Evolutionary conservation across 2,329 filamentous ascomycete species (phyloP).

Genomic region (Cytospora leucostoma): DNA sequence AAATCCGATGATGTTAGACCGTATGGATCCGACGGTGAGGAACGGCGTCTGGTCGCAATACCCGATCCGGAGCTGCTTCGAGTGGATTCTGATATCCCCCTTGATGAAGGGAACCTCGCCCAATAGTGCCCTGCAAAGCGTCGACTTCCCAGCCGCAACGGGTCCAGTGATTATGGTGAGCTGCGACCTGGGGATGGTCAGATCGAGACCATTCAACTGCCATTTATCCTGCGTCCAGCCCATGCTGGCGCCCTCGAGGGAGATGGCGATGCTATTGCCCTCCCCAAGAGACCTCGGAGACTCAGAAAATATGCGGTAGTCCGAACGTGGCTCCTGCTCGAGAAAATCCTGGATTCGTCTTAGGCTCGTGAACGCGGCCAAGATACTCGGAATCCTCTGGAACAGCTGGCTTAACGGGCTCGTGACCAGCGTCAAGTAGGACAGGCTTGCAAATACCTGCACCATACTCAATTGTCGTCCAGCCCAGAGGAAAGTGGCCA

Average conservation of each 20-base stretch:
- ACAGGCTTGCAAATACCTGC: slow-evolving; percentile 21
- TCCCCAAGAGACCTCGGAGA: background rate
- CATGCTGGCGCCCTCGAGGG: slow-evolving; percentile 27
- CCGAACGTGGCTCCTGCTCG: slow-evolving; percentile 10
- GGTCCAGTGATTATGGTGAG: slow-evolving; percentile 42
- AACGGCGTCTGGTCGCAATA: slow-evolving; percentile 40
- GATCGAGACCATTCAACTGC: slow-evolving; percentile 30
- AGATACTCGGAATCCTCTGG: slow-evolving; percentile 28
- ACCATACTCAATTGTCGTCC: slow-evolving; percentile 7
- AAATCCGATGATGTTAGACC: slow-evolving; percentile 43
- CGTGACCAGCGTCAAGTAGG: slow-evolving; percentile 24
- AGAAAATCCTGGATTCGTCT: slow-evolving; percentile 27
- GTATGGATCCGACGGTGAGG: slow-evolving; percentile 39
- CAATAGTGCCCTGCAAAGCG: slow-evolving; percentile 39
- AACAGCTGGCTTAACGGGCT: slow-evolving; percentile 28
- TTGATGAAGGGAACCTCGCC: slow-evolving; percentile 33
- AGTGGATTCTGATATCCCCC: slow-evolving; percentile 8
- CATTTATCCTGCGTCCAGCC: slow-evolving; percentile 33
- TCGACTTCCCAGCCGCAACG: slow-evolving; percentile 42
- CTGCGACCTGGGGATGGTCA: slow-evolving; percentile 25
- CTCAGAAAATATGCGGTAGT: slow-evolving; percentile 18
- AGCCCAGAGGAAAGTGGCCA: slow-evolving; percentile 18
- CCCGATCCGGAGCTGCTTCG: slow-evolving; percentile 28
- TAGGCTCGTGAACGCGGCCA: slow-evolving; percentile 26
- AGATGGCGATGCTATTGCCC: slow-evolving; percentile 6